Evolutionary conservation across 106 monocot genomes (phyloP).

Genomic region (Phalaenopsis equestris): DNA sequence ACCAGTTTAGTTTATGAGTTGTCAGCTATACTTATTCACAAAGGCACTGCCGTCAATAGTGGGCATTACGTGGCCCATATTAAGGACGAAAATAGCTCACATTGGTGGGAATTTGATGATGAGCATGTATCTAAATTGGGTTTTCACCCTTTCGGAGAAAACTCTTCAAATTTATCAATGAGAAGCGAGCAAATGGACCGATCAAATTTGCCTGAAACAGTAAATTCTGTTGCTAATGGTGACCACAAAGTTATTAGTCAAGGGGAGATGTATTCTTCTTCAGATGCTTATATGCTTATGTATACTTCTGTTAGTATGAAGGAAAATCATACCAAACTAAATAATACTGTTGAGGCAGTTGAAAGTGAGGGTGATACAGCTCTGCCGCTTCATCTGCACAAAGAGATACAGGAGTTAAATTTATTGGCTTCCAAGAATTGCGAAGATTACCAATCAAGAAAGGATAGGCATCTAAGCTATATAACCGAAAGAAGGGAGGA

Average conservation of each 20-base stretch:
- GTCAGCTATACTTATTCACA: conserved; percentile 94
- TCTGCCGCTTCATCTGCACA: conserved; percentile 57
- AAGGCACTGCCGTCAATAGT: conserved; percentile 81
- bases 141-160: conserved; percentile 68
- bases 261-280: conserved; percentile 74
- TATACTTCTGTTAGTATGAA: conserved; percentile 36
- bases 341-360: neutral
- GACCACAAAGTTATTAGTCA: conserved; percentile 5
- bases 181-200: conserved; percentile 21
- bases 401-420: conserved; percentile 65
- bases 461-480: conserved; percentile 46
- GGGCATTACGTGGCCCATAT: conserved; percentile 98
- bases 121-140: conserved; percentile 84
- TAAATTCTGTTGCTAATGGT: conserved; percentile 33
- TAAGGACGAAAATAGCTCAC: conserved; percentile 72
- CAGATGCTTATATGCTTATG: conserved; percentile 99
- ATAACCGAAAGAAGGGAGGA: conserved; percentile 69
- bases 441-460: conserved; percentile 63
- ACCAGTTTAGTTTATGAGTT: conserved; percentile 60
- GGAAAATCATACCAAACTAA: conserved; percentile 3
- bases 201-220: conserved; percentile 5
- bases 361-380: conserved; percentile 10
- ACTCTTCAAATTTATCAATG: conserved; percentile 22
- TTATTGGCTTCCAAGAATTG: conserved; percentile 42
- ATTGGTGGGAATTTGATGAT: conserved; percentile 99